Percentiles rank a stretch among this genome's conserved stretches.
phyloP scores from a whole-genome alignment of 2,329 filamentous ascomycete species.

The Fusarium lateritium region DNA sequence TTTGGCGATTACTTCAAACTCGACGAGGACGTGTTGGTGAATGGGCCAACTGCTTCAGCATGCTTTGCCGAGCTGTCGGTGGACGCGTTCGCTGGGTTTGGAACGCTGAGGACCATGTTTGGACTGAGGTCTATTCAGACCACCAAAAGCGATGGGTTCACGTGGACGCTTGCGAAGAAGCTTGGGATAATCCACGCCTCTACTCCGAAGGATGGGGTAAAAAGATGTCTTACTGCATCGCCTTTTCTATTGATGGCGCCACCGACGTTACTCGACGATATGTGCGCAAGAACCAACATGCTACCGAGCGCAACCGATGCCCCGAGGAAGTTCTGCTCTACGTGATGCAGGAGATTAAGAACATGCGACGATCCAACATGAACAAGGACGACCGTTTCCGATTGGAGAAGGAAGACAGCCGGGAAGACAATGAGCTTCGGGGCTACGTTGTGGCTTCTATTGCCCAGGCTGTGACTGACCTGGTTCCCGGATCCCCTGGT shows the following conservation, averaged over 20 bases:
- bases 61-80: conserved; percentile 95
- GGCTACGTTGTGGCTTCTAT: conserved; percentile 82
- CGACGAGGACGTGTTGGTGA: conserved; percentile 90
- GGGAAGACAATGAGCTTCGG: conserved; percentile 82
- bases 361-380: conserved; percentile 86
- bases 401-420: conserved; percentile 83
- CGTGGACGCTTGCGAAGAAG: conserved; percentile 93
- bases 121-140: conserved; percentile 97
- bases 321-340: conserved; percentile 92
- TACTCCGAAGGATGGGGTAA: conserved; percentile 97
- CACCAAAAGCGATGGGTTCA: conserved; percentile 97
- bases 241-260: conserved; percentile 90
- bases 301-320: conserved; percentile 81
- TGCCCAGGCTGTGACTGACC: conserved; percentile 78
- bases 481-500: conserved; percentile 66
- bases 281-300: conserved; percentile 79
- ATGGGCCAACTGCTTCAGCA: conserved; percentile 99
- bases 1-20: conserved; percentile 92
- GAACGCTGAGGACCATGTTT: conserved; percentile 97
- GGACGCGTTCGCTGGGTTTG: conserved; percentile 96
- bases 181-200: conserved; percentile 93
- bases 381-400: conserved; percentile 87
- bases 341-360: conserved; percentile 92
- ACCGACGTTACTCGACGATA: conserved; percentile 77
- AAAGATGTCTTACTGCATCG: conserved; percentile 97